Percentiles rank a stretch among this genome's conserved stretches.
phyloP scores from a whole-genome alignment of 805 yeast genomes.

The Kurtzmaniella fragi region DNA sequence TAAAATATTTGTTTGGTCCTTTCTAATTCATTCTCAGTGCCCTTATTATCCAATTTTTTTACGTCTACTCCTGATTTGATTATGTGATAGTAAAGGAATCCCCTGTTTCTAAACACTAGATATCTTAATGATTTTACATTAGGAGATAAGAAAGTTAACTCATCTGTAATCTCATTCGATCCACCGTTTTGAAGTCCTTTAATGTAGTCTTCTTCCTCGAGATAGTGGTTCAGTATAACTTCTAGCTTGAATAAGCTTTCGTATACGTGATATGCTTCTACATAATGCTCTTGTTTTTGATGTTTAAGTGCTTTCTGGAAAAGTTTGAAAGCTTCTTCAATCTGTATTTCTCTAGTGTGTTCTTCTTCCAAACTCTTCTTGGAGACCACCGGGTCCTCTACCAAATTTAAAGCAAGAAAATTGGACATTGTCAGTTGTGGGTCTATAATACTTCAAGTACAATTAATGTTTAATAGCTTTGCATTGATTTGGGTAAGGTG shows the following conservation, averaged over 20 bases:
- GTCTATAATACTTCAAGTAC: neutral
- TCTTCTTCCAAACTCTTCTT: conserved; percentile 67
- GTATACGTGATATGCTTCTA: conserved; percentile 51
- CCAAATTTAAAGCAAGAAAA: conserved; percentile 75
- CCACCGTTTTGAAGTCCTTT: conserved; percentile 37
- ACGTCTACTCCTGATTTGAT: conserved; percentile 14
- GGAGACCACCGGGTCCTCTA: conserved; percentile 60
- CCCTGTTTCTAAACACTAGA: conserved; percentile 76
- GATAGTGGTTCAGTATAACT: conserved; percentile 47
- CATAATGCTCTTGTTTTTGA: conserved; percentile 49
- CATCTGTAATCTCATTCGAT: conserved; percentile 30
- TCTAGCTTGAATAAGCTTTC: conserved; percentile 62
- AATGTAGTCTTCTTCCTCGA: conserved; percentile 32
- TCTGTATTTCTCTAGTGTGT: conserved; percentile 86
- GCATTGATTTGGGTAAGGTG: no score
- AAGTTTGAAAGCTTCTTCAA: conserved; percentile 75
- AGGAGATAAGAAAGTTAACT: conserved; percentile 50
- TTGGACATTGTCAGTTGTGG: conserved; percentile 39
- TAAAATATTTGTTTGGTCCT: conserved; percentile 31
- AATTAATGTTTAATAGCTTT: neutral
- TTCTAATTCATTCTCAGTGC: conserved; percentile 10
- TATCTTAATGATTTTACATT: conserved; percentile 70
- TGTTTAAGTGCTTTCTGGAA: conserved; percentile 65
- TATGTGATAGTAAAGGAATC: conserved; percentile 55
- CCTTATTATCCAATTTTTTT: conserved; percentile 3